Evolutionary conservation across 169 alveolate genomes (phyloP), one percentile per base, ranked within the genome.

Genomic region (Cyclospora cayetanensis): DNA sequence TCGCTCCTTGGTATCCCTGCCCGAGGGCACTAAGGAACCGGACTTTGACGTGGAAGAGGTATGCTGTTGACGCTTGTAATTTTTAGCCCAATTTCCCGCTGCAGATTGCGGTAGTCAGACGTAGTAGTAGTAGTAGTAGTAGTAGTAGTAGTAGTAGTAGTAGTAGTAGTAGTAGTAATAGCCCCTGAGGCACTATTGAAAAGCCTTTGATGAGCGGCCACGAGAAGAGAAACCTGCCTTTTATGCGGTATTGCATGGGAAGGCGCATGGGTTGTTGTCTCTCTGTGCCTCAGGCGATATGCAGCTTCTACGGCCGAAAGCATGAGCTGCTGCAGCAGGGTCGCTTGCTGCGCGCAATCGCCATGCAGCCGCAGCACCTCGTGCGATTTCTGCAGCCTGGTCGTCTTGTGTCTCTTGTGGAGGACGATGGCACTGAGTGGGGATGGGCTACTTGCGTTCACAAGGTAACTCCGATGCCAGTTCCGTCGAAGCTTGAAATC

Each of bases 371-470:
- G 41, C 66, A 42, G 37, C 53, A 84, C 22, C 31, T 84, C 15
- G 50, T 29, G 27, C 22, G 91, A 7, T 84, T 60, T 50, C 29
- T 97, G 83, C 94, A 93, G 25, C 95, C 96, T 35, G 98, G 98
- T 15, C 93, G 98, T 91, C 41, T 97, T 15, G 80, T 97, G 20
- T 79, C 90, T 72, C 93, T 97, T 22, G 84, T 63, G 0, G 91
- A 84, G 5, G 84, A 84, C 31, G 77, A 52, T 92, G 92, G 86
- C 83, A 74, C 80, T 94, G 95, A 86, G 93, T 95, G 96, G 97
- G 97, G 90, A 92, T 84, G 91, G 96, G 98, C 84, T 2, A 63
- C 83, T n/a, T 83, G 90, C 39, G 77, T 83, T 27, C 39, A 66
- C 31, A 83, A 83, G 77, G 90, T 83, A 74, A 74, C 39, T 12